These are phyloP conservation scores for Taiozyma sp. DNA, from an alignment of 1,139 yeast genomes.

Conservation along the genomic window DNA sequence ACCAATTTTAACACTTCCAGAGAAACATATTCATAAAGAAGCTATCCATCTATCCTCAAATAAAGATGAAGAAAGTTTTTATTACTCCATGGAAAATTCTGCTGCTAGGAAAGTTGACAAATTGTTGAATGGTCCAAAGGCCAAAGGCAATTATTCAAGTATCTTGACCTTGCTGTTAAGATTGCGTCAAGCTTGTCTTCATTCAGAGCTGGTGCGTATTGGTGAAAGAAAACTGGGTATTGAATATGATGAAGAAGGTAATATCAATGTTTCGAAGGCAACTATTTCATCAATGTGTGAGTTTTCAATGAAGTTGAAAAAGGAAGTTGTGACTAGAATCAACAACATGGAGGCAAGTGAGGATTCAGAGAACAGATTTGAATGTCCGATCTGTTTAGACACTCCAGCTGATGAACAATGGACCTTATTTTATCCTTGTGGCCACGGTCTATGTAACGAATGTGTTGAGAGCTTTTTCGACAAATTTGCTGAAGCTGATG, in stretches of 20 bases:
- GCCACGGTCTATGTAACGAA: conserved; percentile 62
- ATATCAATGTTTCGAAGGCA: conserved; percentile 8
- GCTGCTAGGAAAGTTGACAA: conserved; percentile 49
- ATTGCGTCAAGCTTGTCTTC: conserved; percentile 89
- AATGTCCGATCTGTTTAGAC: conserved; percentile 66
- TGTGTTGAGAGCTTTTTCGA: conserved; percentile 55
- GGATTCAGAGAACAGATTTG: conserved; percentile 24
- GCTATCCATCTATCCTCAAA: conserved; percentile 45
- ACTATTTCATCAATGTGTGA: conserved; percentile 21
- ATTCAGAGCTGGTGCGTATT: conserved; percentile 67
- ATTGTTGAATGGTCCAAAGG: conserved; percentile 26
- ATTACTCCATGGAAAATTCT: conserved; percentile 51
- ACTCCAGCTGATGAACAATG: conserved; percentile 26
- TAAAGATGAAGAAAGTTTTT: conserved; percentile 48
- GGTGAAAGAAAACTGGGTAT: conserved; percentile 43
- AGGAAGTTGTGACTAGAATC: conserved; percentile 24
- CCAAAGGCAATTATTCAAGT: conserved; percentile 45
- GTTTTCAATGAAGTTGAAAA: conserved; percentile 23
- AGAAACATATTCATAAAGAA: conserved; percentile 45
- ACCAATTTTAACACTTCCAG: conserved; percentile 60
- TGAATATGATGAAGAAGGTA: conserved; percentile 21
- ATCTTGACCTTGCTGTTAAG: conserved; percentile 73
- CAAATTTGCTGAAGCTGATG: conserved; percentile 32
- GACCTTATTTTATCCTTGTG: conserved; percentile 55
- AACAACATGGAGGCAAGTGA: conserved; percentile 25